Evolutionary conservation across 306 rosid species (phyloP).

Genomic region (Hippophae gyantsensis): DNA sequence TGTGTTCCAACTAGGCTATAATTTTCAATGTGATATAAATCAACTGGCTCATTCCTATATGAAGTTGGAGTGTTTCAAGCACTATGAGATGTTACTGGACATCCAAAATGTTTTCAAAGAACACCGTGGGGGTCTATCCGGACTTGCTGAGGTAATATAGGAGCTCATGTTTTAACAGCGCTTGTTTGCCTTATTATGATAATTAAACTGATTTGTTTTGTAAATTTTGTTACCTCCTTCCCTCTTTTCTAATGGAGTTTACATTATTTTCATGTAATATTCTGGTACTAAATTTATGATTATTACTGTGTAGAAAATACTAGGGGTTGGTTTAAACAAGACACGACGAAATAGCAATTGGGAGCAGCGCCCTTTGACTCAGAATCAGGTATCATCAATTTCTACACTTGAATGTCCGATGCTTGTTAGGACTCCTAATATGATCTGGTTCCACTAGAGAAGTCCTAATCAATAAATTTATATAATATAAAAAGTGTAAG

Average conservation of each 20-base stretch:
- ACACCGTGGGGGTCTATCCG: slow-evolving; percentile 75
- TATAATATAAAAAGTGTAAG: no score
- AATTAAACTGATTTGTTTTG: background rate
- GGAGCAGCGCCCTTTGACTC: slow-evolving; percentile 86
- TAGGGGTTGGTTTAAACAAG: slow-evolving; percentile 88
- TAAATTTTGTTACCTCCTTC: slow-evolving; percentile 7
- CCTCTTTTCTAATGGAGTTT: slow-evolving; percentile 8
- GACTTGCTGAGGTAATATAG: slow-evolving; percentile 60
- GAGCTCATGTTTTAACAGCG: background rate
- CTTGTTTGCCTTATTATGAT: background rate
- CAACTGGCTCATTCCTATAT: slow-evolving; percentile 75
- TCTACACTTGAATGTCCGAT: background rate
- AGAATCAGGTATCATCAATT: slow-evolving; percentile 48
- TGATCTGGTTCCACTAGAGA: background rate
- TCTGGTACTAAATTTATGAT: slow-evolving; percentile 17
- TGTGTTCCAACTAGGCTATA: slow-evolving; percentile 58
- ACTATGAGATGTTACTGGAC: slow-evolving; percentile 72
- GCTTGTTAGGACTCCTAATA: background rate
- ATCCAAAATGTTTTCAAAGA: slow-evolving; percentile 71
- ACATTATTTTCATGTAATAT: background rate
- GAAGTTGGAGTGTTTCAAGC: slow-evolving; percentile 72
- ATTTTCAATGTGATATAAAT: slow-evolving; percentile 74
- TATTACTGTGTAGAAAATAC: slow-evolving; percentile 48
- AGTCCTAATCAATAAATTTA: no score
- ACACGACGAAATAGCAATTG: slow-evolving; percentile 88